Conservation (phyloP, 1,284 basidiomycete genomes). For the Phellinidium pouzarii region DNA sequence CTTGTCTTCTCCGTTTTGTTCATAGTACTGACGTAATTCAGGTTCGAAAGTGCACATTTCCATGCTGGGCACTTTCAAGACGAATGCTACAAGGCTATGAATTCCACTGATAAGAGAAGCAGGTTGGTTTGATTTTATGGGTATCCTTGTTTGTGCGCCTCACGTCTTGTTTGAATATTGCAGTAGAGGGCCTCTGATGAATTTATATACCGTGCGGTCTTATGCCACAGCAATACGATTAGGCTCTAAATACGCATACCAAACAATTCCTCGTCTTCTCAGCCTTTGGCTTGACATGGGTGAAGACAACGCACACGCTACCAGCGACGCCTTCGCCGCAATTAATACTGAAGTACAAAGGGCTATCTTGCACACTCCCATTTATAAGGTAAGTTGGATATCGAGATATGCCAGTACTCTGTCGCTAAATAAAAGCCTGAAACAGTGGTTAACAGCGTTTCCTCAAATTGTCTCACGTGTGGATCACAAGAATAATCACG, state of each 20-base stretch:
- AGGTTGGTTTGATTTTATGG: constrained; percentile 36
- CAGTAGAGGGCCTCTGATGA: constrained; percentile 54
- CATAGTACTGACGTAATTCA: constrained; percentile 28
- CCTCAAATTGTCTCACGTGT: constrained; percentile 97
- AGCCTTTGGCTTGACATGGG: constrained; percentile 95
- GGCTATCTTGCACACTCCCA: constrained; percentile 56
- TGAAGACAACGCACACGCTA: constrained; percentile 42
- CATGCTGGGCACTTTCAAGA: constrained; percentile 88
- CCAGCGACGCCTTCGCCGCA: constrained; percentile 41
- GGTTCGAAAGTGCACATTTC: constrained; percentile 83
- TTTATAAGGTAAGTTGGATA: constrained; percentile 58
- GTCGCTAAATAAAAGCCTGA: neutral
- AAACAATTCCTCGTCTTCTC: constrained; percentile 89
- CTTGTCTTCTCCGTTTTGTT: neutral
- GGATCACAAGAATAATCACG: constrained; percentile 68
- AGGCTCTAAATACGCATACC: constrained; percentile 96
- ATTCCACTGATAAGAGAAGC: constrained; percentile 39
- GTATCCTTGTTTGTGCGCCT: neutral
- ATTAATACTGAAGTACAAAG: constrained; percentile 51
- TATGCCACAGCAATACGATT: constrained; percentile 72
- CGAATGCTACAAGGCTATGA: constrained; percentile 54
- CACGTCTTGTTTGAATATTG: neutral
- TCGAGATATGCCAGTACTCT: neutral
- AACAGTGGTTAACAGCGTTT: constrained; percentile 92
- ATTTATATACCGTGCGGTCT: constrained; percentile 55